Percentiles rank a stretch among this genome's conserved stretches.
phyloP scores from a whole-genome alignment of 2,329 filamentous ascomycete species.

The Aspergillus udagawae region DNA sequence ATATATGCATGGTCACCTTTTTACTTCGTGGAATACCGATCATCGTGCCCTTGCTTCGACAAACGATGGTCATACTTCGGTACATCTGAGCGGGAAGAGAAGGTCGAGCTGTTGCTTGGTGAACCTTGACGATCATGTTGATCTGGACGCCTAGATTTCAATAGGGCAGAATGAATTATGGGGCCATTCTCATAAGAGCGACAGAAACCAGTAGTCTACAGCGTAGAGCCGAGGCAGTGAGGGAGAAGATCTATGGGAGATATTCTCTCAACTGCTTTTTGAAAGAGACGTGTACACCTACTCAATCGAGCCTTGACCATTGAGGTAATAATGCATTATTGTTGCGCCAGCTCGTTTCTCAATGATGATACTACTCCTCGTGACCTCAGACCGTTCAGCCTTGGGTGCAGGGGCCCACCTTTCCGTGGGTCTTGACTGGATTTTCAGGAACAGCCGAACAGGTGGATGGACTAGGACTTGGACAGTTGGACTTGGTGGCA shows the following conservation, averaged over 20 bases:
- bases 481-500: no score
- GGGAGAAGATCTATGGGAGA: no score
- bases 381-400: background rate
- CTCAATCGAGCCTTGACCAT: background rate
- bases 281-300: background rate
- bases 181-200: no score
- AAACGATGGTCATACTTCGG: background rate
- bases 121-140: background rate
- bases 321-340: background rate
- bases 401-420: background rate
- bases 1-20: background rate
- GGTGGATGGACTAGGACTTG: background rate
- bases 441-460: constrained; percentile 1
- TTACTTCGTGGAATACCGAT: background rate
- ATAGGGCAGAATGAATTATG: background rate
- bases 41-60: background rate
- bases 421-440: constrained; percentile 1
- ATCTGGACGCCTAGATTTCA: background rate
- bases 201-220: background rate
- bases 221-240: background rate
- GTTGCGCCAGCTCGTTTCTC: background rate
- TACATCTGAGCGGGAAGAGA: background rate
- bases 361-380: background rate
- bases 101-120: background rate
- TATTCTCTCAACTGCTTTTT: background rate